A percentile compares a stretch with the other conserved stretches of the same genome.
Evolutionary conservation across 495 filamentous ascomycete genomes (phyloP).

Genomic region (Cercophora samala): DNA sequence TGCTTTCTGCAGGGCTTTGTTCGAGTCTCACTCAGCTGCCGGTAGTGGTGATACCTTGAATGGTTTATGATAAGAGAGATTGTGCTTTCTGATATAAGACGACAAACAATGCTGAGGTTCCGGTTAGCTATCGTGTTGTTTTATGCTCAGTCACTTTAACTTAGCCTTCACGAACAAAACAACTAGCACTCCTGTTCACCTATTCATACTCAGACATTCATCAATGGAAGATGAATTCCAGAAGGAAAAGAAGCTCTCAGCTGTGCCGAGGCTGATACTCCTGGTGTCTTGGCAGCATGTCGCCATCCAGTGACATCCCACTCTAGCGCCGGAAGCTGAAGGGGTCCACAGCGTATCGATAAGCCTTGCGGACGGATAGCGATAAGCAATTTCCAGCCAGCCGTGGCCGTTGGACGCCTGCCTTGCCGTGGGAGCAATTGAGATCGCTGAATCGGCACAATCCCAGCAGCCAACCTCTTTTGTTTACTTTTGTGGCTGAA

Average conservation of each 20-base stretch:
- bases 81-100: not conserved
- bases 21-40: not conserved
- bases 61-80: not conserved
- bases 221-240: not conserved
- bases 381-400: constrained; percentile 37
- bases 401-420: constrained; percentile 18
- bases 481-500: not conserved
- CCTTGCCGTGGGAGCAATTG: constrained; percentile 19
- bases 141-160: not conserved
- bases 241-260: not conserved
- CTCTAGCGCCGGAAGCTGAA: constrained; percentile 28
- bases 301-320: not conserved
- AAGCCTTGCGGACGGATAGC: constrained; percentile 25
- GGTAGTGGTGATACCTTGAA: not conserved
- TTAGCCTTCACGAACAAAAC: not conserved
- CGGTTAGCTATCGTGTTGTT: not conserved
- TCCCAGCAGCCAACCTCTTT: not conserved
- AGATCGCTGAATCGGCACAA: constrained; percentile 3
- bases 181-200: not conserved
- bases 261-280: constrained; percentile 18
- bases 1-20: not conserved
- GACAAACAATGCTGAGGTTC: not conserved
- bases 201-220: not conserved
- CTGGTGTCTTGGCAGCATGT: constrained; percentile 8
- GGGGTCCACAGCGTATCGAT: constrained; percentile 27